Base-by-base conservation (phyloP, 208 protist species). In the Novymonas esmeraldas region DNA sequence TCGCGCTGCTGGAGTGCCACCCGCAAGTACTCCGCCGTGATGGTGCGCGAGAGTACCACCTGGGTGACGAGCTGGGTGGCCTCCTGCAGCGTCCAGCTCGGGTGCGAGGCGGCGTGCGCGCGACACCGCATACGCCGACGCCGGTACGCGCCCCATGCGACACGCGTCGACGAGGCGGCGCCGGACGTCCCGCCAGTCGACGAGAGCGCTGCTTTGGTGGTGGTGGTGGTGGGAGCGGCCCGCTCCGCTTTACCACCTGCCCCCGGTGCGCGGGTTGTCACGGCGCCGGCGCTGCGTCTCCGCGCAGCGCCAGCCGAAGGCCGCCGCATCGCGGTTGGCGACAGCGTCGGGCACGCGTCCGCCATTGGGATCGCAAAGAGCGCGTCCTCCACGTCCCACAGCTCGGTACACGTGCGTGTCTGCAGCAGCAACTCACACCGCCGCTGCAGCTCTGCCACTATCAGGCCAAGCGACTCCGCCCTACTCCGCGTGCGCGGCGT, bases 1-100 rank as follows among this genome's bases (percentile, higher is more conserved):
- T 91, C 81, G 26, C 81, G 74, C 38, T 61, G 57, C 36, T 69
- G 64, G 61, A 79, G 54, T 6, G 62, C 69, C 0, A 22, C 60
- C 26, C 65, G 64, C 46, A 92, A 36, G 2, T 31, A 24, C 1
- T 60, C 51, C 3, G 65, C 58, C 0, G 70, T 81, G 9, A 76
- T 38, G 3, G 13, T 20, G 11, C 41, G 54, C 4, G 74, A 75
- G 14, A 67, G 71, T 6, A 81, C 31, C 20, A 77, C 68, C 7
- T 42, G 52, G 20, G 49, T 67, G 16, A 83, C 78, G 6, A 70
- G 39, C 34, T 70, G 65, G 11, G 61, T 61, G 24, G 78, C 76
- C 44, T 69, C 70, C 18, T 65, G 39, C 49, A 77, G 56, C 6
- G 65, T 73, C 61, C 41, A 81, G 55, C 39, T 55, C 24, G 69